Conservation (phyloP, 1,139 yeast genomes). For the Lodderomyces margitis region DNA sequence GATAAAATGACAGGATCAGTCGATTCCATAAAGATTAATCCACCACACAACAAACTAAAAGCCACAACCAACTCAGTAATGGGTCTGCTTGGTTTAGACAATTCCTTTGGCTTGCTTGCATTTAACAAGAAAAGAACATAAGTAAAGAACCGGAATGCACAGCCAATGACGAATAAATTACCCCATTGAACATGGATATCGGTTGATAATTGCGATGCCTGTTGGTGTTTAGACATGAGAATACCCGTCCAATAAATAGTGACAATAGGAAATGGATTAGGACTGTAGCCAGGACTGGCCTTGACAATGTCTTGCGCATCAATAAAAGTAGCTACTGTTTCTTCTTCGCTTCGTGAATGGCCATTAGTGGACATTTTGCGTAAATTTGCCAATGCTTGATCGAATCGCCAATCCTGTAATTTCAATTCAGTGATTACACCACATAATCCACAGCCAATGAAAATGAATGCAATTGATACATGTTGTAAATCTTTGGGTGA, state of each 20-base stretch:
- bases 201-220: slow-evolving; percentile 75
- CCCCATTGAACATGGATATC: slow-evolving; percentile 93
- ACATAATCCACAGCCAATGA: slow-evolving; percentile 87
- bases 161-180: slow-evolving; percentile 68
- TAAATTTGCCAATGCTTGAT: slow-evolving; percentile 32
- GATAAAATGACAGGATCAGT: slow-evolving; percentile 82
- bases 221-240: slow-evolving; percentile 94
- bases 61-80: slow-evolving; percentile 79
- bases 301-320: slow-evolving; percentile 16
- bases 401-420: slow-evolving; percentile 47
- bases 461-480: slow-evolving; percentile 92
- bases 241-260: slow-evolving; percentile 96
- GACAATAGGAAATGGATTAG: slow-evolving; percentile 90
- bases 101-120: slow-evolving; percentile 15
- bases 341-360: slow-evolving; percentile 7
- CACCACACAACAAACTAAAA: slow-evolving; percentile 83
- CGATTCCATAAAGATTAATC: slow-evolving; percentile 87
- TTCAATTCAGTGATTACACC: slow-evolving; percentile 77
- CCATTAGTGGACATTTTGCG: slow-evolving; percentile 8
- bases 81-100: slow-evolving; percentile 57
- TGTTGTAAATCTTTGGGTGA: slow-evolving; percentile 92
- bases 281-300: slow-evolving; percentile 72
- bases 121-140: slow-evolving; percentile 56
- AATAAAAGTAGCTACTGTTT: not conserved
- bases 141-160: slow-evolving; percentile 71